These are phyloP conservation scores for Hericium erinaceus DNA, from an alignment of 768 basidiomycete genomes.

Conservation along the genomic window DNA sequence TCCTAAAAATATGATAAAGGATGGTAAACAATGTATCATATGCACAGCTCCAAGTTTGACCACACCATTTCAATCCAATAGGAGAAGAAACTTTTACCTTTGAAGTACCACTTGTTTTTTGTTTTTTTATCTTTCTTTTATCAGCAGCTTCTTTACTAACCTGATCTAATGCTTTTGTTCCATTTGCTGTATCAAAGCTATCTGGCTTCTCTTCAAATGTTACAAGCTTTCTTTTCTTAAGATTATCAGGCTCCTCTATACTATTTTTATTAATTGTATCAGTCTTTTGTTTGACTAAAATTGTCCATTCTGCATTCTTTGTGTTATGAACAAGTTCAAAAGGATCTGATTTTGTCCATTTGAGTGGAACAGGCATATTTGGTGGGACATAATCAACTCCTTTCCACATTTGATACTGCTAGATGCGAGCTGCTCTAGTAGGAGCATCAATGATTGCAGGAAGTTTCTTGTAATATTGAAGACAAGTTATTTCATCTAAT, in stretches of 20 bases:
- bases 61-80: not conserved
- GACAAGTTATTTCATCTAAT: slow-evolving; percentile 6
- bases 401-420: not conserved
- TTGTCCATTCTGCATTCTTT: not conserved
- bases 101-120: not conserved
- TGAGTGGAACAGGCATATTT: not conserved
- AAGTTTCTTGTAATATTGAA: not conserved
- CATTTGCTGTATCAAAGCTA: not conserved
- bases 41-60: slow-evolving; percentile 4
- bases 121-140: not conserved
- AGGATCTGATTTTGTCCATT: not conserved
- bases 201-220: not conserved
- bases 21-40: slow-evolving; percentile 4
- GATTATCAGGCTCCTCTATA: not conserved
- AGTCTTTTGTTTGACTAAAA: not conserved
- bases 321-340: not conserved
- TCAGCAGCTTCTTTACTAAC: not conserved
- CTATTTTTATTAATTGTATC: not conserved
- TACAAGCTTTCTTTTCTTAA: not conserved
- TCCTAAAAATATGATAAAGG: not conserved
- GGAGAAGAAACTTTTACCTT: not conserved
- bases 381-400: not conserved
- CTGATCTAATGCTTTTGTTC: not conserved
- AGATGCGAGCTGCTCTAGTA: not conserved
- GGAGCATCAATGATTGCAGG: not conserved